Evolutionary conservation across 225 moss, liverwort and hornwort species (phyloP), one percentile per base, ranked within the genome.

Genomic region (Neckera pumila): DNA sequence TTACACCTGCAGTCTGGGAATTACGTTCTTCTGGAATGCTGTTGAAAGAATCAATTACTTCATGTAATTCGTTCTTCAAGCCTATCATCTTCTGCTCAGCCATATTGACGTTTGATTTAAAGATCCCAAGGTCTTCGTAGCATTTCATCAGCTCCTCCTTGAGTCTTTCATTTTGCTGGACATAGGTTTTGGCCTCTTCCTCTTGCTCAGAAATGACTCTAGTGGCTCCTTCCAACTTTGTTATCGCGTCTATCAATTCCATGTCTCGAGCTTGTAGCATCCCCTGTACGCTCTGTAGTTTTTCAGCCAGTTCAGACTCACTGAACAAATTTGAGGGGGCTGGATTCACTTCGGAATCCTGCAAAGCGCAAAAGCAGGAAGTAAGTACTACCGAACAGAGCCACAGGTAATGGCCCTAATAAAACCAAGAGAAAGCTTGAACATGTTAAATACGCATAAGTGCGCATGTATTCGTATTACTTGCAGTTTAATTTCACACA

Each of bases 11-110:
- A 80, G 88, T 60, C 73, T 91, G 94, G 54, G 82, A 62, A 79
- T 27, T 57, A 74, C 27, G 60, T n/a, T 62, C 67, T 45, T 89
- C 89, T 34, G 94, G 89, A 53, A 88, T 84, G 58, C 85, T 90
- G 49, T 91, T 92, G 82, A 90, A 95, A 81, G 94, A 93, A 86
- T 74, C 87, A 63, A 93, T 80, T 75, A 87, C 93, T 90, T 89
- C 71, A 74, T 90, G 91, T 88, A 97, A 87, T 56, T 89, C 94
- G 53, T 92, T 90, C 73, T 83, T 91, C 69, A 93, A 88, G 45
- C 61, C 61, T 72, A 82, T 49, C 40, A 95, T 83, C 79, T 91
- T 92, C 91, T 94, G 81, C 86, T 93, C 95, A 86, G 93, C 89
- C 60, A 92, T 62, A 66, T 63, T 84, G 40, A 92, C 85, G 47